phyloP scores from a whole-genome alignment of 257 asterid species.

The Schizonepeta tenuifolia region DNA sequence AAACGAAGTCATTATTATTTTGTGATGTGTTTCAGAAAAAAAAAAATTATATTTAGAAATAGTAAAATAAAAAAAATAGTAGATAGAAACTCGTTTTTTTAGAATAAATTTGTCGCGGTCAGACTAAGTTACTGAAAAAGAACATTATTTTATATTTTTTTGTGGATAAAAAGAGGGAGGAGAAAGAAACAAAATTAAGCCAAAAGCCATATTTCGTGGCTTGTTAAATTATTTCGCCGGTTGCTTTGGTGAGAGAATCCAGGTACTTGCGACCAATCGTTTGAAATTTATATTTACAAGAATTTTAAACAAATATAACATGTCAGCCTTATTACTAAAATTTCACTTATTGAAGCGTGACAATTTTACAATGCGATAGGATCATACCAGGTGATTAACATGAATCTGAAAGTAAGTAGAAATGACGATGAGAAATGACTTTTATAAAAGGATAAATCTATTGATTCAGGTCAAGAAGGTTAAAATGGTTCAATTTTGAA shows the following conservation, averaged over 20 bases:
- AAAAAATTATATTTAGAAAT: too few relatives aligned
- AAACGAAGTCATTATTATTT: not conserved
- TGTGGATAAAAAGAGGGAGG: not conserved
- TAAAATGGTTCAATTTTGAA: too few relatives aligned
- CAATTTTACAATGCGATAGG: not conserved
- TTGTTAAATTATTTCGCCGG: constrained; percentile 28
- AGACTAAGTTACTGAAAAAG: not conserved
- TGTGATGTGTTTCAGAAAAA: not conserved
- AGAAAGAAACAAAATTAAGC: constrained; percentile 28
- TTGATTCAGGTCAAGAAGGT: too few relatives aligned
- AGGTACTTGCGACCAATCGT: not conserved
- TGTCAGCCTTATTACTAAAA: not conserved
- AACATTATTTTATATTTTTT: not conserved
- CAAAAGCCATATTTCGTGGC: constrained; percentile 31
- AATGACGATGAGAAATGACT: not conserved
- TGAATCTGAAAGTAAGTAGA: too few relatives aligned
- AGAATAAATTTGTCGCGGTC: not conserved
- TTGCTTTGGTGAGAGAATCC: constrained; percentile 18
- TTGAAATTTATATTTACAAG: not conserved
- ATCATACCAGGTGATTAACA: not conserved
- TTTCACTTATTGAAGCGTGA: not conserved
- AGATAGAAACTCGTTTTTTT: not conserved
- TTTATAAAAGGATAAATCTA: too few relatives aligned
- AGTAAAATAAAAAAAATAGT: not conserved
- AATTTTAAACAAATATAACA: not conserved